Evolutionary conservation across 2,329 filamentous ascomycete genomes (phyloP).

Genomic region (Magnaporthiopsis incrustans): DNA sequence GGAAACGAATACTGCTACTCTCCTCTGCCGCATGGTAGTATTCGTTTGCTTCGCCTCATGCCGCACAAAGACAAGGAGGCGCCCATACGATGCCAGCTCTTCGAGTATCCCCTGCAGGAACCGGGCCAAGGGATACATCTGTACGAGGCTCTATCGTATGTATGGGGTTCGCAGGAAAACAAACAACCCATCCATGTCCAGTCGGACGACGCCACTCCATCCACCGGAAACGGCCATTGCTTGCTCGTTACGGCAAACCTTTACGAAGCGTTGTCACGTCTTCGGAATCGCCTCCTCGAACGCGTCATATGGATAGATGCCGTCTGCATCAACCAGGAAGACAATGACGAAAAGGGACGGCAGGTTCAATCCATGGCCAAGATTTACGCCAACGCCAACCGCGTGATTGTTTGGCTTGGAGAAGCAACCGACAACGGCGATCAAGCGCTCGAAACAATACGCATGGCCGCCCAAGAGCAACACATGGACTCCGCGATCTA

Average conservation of each 20-base stretch:
- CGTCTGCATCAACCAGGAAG: conserved; percentile 2
- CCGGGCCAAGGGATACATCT: conserved; percentile 5
- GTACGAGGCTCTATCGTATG: conserved; percentile 16
- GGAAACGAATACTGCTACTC: no score
- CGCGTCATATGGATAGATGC: background rate
- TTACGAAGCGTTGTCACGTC: background rate
- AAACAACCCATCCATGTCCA: background rate
- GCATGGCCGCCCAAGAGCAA: no score
- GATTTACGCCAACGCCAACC: background rate
- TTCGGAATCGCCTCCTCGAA: background rate
- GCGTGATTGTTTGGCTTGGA: background rate
- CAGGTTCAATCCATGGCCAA: background rate
- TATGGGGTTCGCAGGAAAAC: conserved; percentile 10
- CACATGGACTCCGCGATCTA: no score
- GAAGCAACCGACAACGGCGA: no score
- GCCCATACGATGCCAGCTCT: conserved; percentile 12
- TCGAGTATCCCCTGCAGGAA: conserved; percentile 7
- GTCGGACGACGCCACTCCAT: no score
- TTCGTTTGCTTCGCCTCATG: background rate
- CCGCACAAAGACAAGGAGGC: background rate
- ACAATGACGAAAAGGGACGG: background rate
- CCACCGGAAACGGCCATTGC: background rate
- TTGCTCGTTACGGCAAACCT: conserved; percentile 1
- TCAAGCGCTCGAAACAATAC: no score
- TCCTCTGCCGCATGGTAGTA: no score